Base-by-base conservation (phyloP, 2,329 filamentous ascomycete genomes). In the Zymoseptoria pseudotritici region DNA sequence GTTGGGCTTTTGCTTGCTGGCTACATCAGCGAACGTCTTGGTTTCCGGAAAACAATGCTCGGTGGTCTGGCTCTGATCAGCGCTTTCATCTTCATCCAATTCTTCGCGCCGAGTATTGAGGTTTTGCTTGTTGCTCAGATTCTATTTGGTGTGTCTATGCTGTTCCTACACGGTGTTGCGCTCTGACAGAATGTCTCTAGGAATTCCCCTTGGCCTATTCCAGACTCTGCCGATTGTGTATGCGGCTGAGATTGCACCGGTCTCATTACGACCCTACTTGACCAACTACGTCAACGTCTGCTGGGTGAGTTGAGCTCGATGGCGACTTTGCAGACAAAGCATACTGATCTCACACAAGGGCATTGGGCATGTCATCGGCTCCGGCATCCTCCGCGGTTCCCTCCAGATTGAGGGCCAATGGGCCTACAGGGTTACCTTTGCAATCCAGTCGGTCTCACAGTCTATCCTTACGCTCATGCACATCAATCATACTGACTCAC, bases 1-100 rank as follows among this genome's bases (percentile, higher is more conserved):
- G 79, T 88, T 59, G 87, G 87, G 17, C 77, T 88, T 54, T 75
- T 87, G 64, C 77, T 88, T 71, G 88, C 87, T 69, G 87, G 86
- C 50, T 84, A 79, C 71, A 72, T 87, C 54, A 84, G 83, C 17
- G 85, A 89, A 72, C 60, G 64, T 9, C 68, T 63, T 51, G 71
- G 71, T 4, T 69, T 65, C 29, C 62, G 65, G 21, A 66, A 82
- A 67, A 87, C 84, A 29, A 81, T 88, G 62, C 81, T 88, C 59
- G 83, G 82, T 31, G 77, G 88, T 55, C 67, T 78, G 36, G 80
- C 63, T 72, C 86, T 72, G 74, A 71, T 84, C 71, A 69, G 79
- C 13, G 63, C 76, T 26, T 86, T 86, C 66, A 84, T 85, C 31
- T 76, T 76, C 66, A 71, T 77, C 36, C 65, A 66, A 8, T 76